These are phyloP conservation scores for Microdochium trichocladiopsis DNA, from an alignment of 2,329 filamentous ascomycete genomes.

Conservation along the genomic window DNA sequence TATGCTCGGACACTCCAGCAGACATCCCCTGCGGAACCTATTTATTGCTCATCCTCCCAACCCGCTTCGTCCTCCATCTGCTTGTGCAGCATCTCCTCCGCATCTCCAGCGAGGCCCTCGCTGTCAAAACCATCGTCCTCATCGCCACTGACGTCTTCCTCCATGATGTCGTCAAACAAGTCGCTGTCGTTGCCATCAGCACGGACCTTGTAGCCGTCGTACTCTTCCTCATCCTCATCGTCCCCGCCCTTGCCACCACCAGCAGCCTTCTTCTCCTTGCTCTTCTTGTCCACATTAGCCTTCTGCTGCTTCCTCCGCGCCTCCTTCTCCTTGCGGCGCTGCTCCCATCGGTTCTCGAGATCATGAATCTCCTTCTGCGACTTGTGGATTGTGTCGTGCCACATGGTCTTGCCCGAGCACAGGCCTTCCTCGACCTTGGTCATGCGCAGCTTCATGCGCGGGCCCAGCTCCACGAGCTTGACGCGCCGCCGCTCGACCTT, in stretches of 20 bases:
- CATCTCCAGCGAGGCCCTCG: conserved; percentile 42
- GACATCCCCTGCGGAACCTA: too few species aligned
- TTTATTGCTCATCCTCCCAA: conserved; percentile 44
- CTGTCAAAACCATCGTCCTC: conserved; percentile 31
- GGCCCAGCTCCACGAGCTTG: conserved; percentile 87
- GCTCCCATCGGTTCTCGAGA: conserved; percentile 77
- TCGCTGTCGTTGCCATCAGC: conserved; percentile 32
- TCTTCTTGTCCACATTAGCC: conserved; percentile 86
- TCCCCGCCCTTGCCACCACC: conserved; percentile 27
- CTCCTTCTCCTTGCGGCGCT: conserved; percentile 73
- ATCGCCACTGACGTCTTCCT: conserved; percentile 28
- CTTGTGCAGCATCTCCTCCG: conserved; percentile 40
- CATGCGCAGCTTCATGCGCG: conserved; percentile 79
- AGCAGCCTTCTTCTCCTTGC: conserved; percentile 43
- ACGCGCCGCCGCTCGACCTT: conserved; percentile 79
- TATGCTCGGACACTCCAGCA: too few species aligned
- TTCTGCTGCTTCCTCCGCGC: conserved; percentile 74
- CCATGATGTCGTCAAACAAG: conserved; percentile 33
- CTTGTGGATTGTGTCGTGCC: conserved; percentile 94
- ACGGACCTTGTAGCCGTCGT: conserved; percentile 27
- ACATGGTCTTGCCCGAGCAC: conserved; percentile 86
- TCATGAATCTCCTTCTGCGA: conserved; percentile 67
- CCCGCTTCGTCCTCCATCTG: conserved; percentile 6
- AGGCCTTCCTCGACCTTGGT: conserved; percentile 96
- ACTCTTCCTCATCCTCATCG: conserved; percentile 23